phyloP scores from a whole-genome alignment of 1,139 yeast genomes.

The Taphrina communis region DNA sequence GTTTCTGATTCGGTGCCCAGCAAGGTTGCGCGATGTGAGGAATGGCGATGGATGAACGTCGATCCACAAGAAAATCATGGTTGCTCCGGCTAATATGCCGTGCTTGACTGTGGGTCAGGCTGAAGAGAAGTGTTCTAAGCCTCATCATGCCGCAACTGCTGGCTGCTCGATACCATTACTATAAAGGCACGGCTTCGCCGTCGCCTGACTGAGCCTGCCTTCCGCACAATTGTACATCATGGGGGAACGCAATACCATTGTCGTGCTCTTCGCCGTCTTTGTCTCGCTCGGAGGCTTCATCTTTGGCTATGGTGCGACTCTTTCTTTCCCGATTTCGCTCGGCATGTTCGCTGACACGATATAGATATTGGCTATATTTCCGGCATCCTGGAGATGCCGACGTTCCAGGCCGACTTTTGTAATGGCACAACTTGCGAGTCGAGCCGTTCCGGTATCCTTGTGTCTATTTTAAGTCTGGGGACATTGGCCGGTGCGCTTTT shows the following conservation, averaged over 20 bases:
- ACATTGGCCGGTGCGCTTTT: slow-evolving; percentile 53
- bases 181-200: slow-evolving; percentile 6
- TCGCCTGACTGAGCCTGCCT: neutral
- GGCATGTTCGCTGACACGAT: neutral
- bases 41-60: neutral
- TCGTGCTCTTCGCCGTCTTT: slow-evolving; percentile 51
- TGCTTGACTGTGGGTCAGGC: neutral
- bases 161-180: neutral
- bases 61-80: neutral
- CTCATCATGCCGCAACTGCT: neutral
- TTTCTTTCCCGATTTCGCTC: neutral
- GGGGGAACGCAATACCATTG: slow-evolving; percentile 15
- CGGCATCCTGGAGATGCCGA: slow-evolving; percentile 63
- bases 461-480: slow-evolving; percentile 60
- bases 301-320: slow-evolving; percentile 55
- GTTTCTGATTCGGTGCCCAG: too few species aligned
- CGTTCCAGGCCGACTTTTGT: slow-evolving; percentile 49
- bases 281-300: slow-evolving; percentile 64
- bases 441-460: slow-evolving; percentile 56
- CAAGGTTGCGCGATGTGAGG: too few species aligned
- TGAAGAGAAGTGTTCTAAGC: neutral
- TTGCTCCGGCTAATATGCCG: neutral
- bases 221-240: neutral
- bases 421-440: slow-evolving; percentile 53
- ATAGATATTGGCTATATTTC: slow-evolving; percentile 65